Evolutionary conservation across 2,329 filamentous ascomycete genomes (phyloP), one percentile per base, ranked within the genome.

Genomic region (Diaporthe sp.): DNA sequence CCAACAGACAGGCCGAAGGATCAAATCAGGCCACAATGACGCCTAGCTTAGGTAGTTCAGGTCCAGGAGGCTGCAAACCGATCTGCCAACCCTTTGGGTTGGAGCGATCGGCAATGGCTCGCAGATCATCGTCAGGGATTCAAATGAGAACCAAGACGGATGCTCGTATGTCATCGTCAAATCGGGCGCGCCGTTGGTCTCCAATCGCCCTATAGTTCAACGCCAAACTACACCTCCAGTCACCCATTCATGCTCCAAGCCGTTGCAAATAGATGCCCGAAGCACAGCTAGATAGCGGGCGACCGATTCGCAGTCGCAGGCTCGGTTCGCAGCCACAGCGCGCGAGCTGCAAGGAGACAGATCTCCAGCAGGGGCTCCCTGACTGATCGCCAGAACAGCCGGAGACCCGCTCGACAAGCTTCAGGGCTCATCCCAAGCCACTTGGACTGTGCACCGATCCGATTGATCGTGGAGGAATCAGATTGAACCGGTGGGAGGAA

Each of bases 71-170:
- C 50, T 72, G 52, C 64, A 52, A 70, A 33, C 28, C 57, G 70
- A 72, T 72, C 70, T 71, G 47, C 66, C 28, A 74, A 38, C 40
- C 25, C 72, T 47, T 60, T 64, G 72, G 55, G 50, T 54, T 70
- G 66, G 47, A 71, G 66, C 45, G 72, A 74, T 74, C 72, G 52
- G 42, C 55, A 71, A 57, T 38, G 45, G 58, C 47, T 58, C 57
- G 72, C 72, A 50, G 72, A 74, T 74, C 68, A 60, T 52, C 66
- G 55, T 71, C 72, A 74, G 72, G 72, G 72, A 71, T 74, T 54
- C 19, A 52, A 52, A 67, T 67, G 64, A 54, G 47, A 25, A 28
- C n/a, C 64, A 54, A 40, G 35, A 54, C 30, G 42, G 30, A 68
- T 19, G n/a, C 33, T 52, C 35, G 33, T 52, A 54, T 30, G 33